These are phyloP conservation scores for Alloascoidea africana DNA, from an alignment of 805 yeast genomes.

Conservation along the genomic window DNA sequence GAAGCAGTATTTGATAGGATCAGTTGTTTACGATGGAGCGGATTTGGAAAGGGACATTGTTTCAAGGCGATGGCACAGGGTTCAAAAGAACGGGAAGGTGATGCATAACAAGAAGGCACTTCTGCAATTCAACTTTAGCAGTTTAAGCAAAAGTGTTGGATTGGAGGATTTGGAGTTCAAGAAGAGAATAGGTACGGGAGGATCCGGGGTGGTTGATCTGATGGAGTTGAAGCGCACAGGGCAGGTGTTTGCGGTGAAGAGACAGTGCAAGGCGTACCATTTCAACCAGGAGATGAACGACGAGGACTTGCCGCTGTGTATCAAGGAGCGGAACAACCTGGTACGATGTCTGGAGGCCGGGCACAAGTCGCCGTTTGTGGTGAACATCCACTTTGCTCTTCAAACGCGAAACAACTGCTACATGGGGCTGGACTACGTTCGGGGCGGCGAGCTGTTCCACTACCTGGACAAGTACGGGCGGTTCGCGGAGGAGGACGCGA, in stretches of 20 bases:
- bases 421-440: conserved; percentile 13
- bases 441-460: conserved; percentile 16
- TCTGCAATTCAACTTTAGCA: not conserved
- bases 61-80: not conserved
- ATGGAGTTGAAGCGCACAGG: not conserved
- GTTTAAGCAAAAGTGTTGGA: not conserved
- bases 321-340: conserved; percentile 12
- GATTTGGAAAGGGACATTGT: not conserved
- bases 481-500: conserved; percentile 13
- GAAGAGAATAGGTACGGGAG: not conserved
- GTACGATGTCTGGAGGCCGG: conserved; percentile 6
- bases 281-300: conserved; percentile 1
- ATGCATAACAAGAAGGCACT: not conserved
- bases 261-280: not conserved
- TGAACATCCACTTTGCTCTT: conserved; percentile 15
- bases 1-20: not conserved
- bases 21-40: not conserved
- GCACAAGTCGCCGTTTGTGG: conserved; percentile 12
- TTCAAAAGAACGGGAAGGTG: not conserved
- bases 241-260: not conserved
- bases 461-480: conserved; percentile 10
- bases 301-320: not conserved
- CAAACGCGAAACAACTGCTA: conserved; percentile 12
- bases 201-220: not conserved
- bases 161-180: not conserved